A percentile compares a stretch with the other conserved stretches of the same genome.
These are phyloP conservation scores for Cyclocybe cylindracea DNA, from an alignment of 768 basidiomycete genomes.

Conservation along the genomic window DNA sequence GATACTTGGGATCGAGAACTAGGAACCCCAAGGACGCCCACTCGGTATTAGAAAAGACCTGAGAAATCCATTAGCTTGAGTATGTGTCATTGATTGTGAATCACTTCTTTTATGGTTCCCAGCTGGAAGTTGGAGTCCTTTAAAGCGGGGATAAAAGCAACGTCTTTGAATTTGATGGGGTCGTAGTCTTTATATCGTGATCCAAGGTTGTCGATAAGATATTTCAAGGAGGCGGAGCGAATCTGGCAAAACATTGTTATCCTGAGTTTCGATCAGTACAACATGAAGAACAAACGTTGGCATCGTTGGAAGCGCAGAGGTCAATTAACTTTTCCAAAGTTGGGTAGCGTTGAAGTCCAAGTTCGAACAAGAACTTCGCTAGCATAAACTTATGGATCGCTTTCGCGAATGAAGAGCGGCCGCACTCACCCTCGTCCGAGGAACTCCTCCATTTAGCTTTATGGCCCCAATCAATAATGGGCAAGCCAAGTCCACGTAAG, in stretches of 20 bases:
- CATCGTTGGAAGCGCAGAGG: conserved; percentile 63
- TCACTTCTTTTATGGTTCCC: conserved; percentile 67
- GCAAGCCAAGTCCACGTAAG: conserved; percentile 73
- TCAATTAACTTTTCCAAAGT: conserved; percentile 64
- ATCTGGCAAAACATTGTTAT: conserved; percentile 23
- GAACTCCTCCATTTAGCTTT: conserved; percentile 75
- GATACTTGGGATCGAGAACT: conserved; percentile 56
- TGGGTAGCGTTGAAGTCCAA: conserved; percentile 72
- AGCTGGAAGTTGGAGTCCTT: conserved; percentile 51
- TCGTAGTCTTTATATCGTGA: conserved; percentile 62
- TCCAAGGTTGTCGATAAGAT: conserved; percentile 75
- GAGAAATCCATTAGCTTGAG: not conserved
- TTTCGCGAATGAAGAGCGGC: not conserved
- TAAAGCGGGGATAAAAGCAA: conserved; percentile 81
- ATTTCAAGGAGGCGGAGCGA: conserved; percentile 70
- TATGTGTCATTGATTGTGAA: conserved; percentile 6
- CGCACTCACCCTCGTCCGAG: conserved; percentile 79
- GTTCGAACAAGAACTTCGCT: conserved; percentile 80
- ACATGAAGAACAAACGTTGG: conserved; percentile 25
- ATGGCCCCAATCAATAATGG: conserved; percentile 86
- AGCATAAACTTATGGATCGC: conserved; percentile 2
- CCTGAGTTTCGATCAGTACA: not conserved
- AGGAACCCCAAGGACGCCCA: conserved; percentile 81
- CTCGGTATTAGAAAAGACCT: conserved; percentile 72
- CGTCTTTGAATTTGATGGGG: conserved; percentile 50